Percentiles rank a stretch among this genome's conserved stretches.
These are phyloP conservation scores for Atalantia buxifolia DNA, from an alignment of 345 rosid genomes.

Conservation along the genomic window DNA sequence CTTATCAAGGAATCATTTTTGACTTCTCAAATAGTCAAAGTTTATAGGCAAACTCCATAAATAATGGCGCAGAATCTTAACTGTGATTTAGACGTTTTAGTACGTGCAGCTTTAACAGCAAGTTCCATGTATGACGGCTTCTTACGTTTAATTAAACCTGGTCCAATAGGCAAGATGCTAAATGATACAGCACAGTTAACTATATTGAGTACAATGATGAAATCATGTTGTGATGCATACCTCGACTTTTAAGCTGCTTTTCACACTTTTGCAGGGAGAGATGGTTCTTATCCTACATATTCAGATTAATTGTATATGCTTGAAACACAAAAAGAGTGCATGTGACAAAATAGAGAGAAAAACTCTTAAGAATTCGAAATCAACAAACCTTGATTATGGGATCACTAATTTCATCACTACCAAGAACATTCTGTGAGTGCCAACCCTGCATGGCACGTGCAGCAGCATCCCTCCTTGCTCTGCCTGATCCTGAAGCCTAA, in stretches of 20 bases:
- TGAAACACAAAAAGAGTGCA: not conserved
- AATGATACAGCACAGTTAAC: constrained; percentile 14
- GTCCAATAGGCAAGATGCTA: constrained; percentile 14
- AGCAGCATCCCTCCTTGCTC: constrained; percentile 69
- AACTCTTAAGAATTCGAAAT: not conserved
- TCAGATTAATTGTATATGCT: not conserved
- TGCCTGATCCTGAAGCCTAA: constrained; percentile 52
- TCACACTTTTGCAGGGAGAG: constrained; percentile 46
- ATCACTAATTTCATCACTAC: constrained; percentile 55
- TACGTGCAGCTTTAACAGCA: constrained; percentile 43
- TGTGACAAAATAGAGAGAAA: not conserved
- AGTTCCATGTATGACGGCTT: constrained; percentile 44
- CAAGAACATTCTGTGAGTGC: constrained; percentile 59
- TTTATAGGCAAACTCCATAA: constrained; percentile 1
- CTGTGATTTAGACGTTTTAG: constrained; percentile 59
- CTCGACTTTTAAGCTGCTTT: constrained; percentile 52
- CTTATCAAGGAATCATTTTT: not conserved
- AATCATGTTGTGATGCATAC: constrained; percentile 32
- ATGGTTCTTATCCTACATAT: constrained; percentile 50
- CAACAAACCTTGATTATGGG: constrained; percentile 52
- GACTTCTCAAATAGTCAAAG: not conserved
- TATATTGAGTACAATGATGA: not conserved
- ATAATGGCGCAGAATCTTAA: constrained; percentile 33
- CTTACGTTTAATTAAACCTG: constrained; percentile 83
- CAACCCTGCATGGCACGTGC: constrained; percentile 86